Conservation (phyloP, 257 asterid genomes). For the Nicotiana benthamiana region DNA sequence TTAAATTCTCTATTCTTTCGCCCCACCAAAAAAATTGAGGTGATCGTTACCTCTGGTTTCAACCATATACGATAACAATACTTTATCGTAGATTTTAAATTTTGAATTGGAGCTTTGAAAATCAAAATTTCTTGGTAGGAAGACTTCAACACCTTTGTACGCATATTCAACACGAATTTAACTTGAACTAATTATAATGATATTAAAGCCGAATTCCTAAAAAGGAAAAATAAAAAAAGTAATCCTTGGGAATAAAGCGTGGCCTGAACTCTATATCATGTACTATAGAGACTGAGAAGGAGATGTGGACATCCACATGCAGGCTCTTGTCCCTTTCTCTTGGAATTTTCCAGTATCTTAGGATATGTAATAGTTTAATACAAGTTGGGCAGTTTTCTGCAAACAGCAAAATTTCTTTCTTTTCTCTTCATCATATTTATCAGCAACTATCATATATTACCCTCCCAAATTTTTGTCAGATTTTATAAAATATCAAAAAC, state of each 20-base stretch:
- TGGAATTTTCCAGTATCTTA: conserved; percentile 21
- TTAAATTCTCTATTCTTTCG: too few relatives aligned
- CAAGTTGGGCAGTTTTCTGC: conserved; percentile 21
- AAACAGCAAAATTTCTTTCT: conserved; percentile 21
- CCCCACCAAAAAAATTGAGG: too few relatives aligned
- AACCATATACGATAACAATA: too few relatives aligned
- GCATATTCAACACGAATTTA: neutral
- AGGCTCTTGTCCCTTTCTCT: conserved; percentile 34
- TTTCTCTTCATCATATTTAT: conserved; percentile 15
- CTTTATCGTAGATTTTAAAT: too few relatives aligned
- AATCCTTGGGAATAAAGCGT: conserved; percentile 14
- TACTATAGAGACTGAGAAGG: conserved; percentile 4
- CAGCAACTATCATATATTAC: neutral
- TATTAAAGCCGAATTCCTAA: neutral
- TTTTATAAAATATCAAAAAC: neutral
- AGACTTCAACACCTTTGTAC: too few relatives aligned
- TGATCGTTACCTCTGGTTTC: too few relatives aligned
- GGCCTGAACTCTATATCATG: conserved; percentile 7
- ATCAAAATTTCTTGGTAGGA: too few relatives aligned
- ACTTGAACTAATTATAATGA: neutral
- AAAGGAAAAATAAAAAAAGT: neutral
- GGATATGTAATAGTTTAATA: conserved; percentile 10
- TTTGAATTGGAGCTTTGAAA: too few relatives aligned
- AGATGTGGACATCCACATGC: conserved; percentile 52
- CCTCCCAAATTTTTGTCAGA: neutral